phyloP scores from a whole-genome alignment of 2,329 filamentous ascomycete genomes.

The Colletotrichum salicis region DNA sequence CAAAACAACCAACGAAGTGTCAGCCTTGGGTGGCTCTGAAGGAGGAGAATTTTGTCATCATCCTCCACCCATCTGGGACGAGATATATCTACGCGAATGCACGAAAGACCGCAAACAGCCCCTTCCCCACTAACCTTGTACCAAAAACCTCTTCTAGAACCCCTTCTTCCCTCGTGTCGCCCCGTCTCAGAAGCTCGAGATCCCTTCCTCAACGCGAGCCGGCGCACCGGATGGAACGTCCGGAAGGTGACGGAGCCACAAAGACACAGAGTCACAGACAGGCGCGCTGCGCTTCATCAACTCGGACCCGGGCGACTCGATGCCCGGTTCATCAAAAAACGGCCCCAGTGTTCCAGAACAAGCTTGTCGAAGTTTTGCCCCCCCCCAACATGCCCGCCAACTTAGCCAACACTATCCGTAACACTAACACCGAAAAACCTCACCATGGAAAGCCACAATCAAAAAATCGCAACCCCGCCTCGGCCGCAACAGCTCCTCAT shows the following conservation, averaged over 20 bases:
- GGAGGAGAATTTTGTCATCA: neutral
- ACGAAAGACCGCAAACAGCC: neutral
- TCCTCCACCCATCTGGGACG: slow-evolving; percentile 29
- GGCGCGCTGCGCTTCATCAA: neutral
- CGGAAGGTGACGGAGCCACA: neutral
- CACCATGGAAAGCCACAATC: neutral
- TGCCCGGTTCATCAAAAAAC: slow-evolving; percentile 11
- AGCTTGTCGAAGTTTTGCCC: slow-evolving; percentile 3
- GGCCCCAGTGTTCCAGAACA: slow-evolving; percentile 26
- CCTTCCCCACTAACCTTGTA: slow-evolving; percentile 24
- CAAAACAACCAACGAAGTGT: slow-evolving; percentile 3
- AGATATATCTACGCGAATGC: slow-evolving; percentile 24
- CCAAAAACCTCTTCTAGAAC: slow-evolving; percentile 22
- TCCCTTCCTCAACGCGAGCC: neutral
- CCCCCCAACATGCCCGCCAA: neutral
- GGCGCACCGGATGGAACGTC: slow-evolving; percentile 17
- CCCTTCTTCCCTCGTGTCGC: slow-evolving; percentile 7
- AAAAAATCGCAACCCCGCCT: slow-evolving; percentile 13
- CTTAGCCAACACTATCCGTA: neutral
- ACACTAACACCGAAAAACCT: slow-evolving; percentile 2
- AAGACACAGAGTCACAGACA: neutral
- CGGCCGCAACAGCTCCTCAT: slow-evolving; percentile 20
- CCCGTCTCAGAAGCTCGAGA: slow-evolving; percentile 14
- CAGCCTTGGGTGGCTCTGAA: slow-evolving; percentile 12
- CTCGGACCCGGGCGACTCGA: neutral